These are phyloP conservation scores for Rhazya stricta DNA, from an alignment of 257 asterid genomes.

Conservation along the genomic window DNA sequence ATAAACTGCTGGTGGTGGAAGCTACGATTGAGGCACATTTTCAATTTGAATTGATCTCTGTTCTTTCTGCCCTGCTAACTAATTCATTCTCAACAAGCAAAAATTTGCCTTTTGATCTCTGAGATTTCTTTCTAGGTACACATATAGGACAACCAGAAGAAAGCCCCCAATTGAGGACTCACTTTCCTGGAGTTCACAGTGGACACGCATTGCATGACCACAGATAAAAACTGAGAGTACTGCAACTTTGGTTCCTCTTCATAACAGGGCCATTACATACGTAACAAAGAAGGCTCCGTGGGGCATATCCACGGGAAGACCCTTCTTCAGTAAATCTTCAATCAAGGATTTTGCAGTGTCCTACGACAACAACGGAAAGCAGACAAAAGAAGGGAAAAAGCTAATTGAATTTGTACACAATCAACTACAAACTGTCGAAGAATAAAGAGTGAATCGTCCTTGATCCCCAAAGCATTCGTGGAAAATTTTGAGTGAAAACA, in stretches of 20 bases:
- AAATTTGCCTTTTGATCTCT: slow-evolving; percentile 41
- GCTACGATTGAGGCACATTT: slow-evolving; percentile 64
- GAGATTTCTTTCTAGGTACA: slow-evolving; percentile 55
- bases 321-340: slow-evolving; percentile 82
- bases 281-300: slow-evolving; percentile 63
- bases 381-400: background rate
- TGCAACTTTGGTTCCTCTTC: slow-evolving; percentile 43
- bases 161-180: slow-evolving; percentile 36
- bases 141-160: slow-evolving; percentile 77
- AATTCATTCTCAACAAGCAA: slow-evolving; percentile 41
- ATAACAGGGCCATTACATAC: slow-evolving; percentile 58
- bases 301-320: slow-evolving; percentile 87
- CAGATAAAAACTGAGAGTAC: slow-evolving; percentile 76
- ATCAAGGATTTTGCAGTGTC: slow-evolving; percentile 94
- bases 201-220: slow-evolving; percentile 82
- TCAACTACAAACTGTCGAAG: background rate
- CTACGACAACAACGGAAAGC: slow-evolving; percentile 36
- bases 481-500: background rate
- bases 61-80: slow-evolving; percentile 42
- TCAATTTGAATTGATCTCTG: slow-evolving; percentile 51
- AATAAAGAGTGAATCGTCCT: background rate
- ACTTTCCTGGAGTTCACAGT: slow-evolving; percentile 56
- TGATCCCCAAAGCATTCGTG: background rate
- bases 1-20: slow-evolving; percentile 97
- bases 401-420: background rate